Conservation (phyloP, 139 green algal genomes). For the Closterium sp. region DNA sequence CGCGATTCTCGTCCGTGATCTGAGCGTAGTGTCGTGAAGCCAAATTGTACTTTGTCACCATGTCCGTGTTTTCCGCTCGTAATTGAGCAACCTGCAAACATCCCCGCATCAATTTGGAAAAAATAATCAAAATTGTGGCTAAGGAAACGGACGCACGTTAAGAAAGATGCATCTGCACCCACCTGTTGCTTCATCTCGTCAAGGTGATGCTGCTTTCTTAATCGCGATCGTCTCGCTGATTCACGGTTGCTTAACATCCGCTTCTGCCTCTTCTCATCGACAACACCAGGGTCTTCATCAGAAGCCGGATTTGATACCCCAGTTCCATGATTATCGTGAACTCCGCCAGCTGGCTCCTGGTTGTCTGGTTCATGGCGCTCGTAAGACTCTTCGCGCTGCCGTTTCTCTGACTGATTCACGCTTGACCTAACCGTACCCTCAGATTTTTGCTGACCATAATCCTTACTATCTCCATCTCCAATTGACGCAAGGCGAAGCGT, state of each 20-base stretch:
- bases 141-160: not conserved
- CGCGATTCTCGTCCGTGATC: conserved; percentile 38
- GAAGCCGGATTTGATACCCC: not conserved
- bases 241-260: conserved; percentile 29
- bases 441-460: not conserved
- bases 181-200: conserved; percentile 25
- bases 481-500: not conserved
- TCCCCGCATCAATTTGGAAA: not conserved
- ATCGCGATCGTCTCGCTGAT: conserved; percentile 22
- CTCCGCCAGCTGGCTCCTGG: not conserved
- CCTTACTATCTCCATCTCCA: not conserved
- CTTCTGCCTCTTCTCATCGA: conserved; percentile 32
- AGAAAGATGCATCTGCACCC: not conserved
- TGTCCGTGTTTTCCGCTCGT: conserved; percentile 33
- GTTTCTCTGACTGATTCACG: not conserved
- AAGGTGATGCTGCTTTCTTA: conserved; percentile 32
- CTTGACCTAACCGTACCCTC: not conserved
- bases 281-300: conserved; percentile 9
- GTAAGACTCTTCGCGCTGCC: not conserved
- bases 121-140: not conserved
- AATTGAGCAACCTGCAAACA: conserved; percentile 36
- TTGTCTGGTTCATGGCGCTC: not conserved
- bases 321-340: not conserved
- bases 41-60: conserved; percentile 29
- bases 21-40: conserved; percentile 34